Evolutionary conservation across 139 green algal genomes (phyloP).

Genomic region (Coelastrella sp.): DNA sequence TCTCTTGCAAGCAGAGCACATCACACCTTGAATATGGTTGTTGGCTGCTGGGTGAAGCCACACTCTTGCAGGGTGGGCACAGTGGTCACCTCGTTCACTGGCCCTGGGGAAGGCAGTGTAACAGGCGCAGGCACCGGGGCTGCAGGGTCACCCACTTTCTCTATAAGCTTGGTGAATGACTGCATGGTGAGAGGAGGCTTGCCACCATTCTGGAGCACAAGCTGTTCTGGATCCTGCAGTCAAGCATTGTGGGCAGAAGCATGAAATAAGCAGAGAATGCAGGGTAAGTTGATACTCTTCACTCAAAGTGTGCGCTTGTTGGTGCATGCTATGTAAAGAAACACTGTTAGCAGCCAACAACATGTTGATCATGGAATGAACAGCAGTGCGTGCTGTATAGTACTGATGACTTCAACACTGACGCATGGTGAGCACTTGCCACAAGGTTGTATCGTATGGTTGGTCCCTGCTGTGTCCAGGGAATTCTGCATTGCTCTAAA

Average conservation of each 20-base stretch:
- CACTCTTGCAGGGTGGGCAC: conserved; percentile 76
- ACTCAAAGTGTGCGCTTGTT: too few relatives aligned
- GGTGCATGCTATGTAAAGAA: too few relatives aligned
- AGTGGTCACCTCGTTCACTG: conserved; percentile 10
- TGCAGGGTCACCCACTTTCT: conserved; percentile 69
- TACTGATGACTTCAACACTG: too few relatives aligned
- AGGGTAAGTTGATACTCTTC: too few relatives aligned
- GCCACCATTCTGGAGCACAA: conserved; percentile 64
- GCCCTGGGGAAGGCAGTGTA: conserved; percentile 37
- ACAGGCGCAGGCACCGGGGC: conserved; percentile 45
- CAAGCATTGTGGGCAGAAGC: not conserved
- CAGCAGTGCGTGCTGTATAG: too few relatives aligned
- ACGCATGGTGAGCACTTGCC: too few relatives aligned
- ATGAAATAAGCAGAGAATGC: not conserved
- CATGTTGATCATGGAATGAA: too few relatives aligned
- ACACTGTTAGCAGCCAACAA: too few relatives aligned
- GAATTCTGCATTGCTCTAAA: too few relatives aligned
- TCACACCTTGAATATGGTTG: conserved; percentile 73
- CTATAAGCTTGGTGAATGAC: conserved; percentile 81
- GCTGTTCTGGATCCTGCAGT: conserved; percentile 69
- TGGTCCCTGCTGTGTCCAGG: too few relatives aligned
- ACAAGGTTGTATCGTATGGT: too few relatives aligned
- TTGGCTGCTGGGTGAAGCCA: conserved; percentile 66
- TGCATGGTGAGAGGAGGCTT: conserved; percentile 74
- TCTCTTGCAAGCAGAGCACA: not conserved